Evolutionary conservation across 495 filamentous ascomycete genomes (phyloP), one percentile per base, ranked within the genome.

Genomic region (Penicillium subrubescens): DNA sequence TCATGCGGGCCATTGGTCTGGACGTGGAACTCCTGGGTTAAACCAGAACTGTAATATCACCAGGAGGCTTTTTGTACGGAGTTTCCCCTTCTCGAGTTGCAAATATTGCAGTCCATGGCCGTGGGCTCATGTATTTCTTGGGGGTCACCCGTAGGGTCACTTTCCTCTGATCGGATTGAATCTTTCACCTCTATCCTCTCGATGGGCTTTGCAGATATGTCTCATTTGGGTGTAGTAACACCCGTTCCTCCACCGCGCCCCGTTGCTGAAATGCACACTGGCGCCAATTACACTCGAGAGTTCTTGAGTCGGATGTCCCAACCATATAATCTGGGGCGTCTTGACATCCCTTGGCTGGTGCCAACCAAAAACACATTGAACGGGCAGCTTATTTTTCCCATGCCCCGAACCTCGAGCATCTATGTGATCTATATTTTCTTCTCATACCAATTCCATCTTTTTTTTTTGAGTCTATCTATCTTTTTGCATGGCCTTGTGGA

Each of bases 1-100:
- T 99, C 75, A 97, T 99, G 94, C 87, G 92, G 65, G 95, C 94
- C 57, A 98, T 99, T 75, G 96, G 95, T 5, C 83, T 99, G 68
- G 96, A 98, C 81, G 95, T 99, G 37, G 95, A 97, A 69, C 81
- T 97, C 62, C 88, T 99, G 66, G 89, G 91, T 73, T 97, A 77
- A 73, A 57, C 15, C n/a, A 7, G 54, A 17, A 19, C 23, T n/a
- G 37, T 17, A 44, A 57, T 37, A 39, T 23, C 14, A 21, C 27
- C 12, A 21, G 17, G 19, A 12, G 17, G 33, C 19, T 37, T 23
- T 35, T n/a, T 14, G 6, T 25, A n/a, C 25, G 15, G 14, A 27
- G 2, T 19, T 33, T 23, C 27, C 27, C 15, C 51, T n/a, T n/a
- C 51, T 10, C 21, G 51, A 54, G 14, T 29, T 31, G 51, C 8